Base-by-base conservation (phyloP, 2,329 filamentous ascomycete species). In the Verticillium nonalfalfae region DNA sequence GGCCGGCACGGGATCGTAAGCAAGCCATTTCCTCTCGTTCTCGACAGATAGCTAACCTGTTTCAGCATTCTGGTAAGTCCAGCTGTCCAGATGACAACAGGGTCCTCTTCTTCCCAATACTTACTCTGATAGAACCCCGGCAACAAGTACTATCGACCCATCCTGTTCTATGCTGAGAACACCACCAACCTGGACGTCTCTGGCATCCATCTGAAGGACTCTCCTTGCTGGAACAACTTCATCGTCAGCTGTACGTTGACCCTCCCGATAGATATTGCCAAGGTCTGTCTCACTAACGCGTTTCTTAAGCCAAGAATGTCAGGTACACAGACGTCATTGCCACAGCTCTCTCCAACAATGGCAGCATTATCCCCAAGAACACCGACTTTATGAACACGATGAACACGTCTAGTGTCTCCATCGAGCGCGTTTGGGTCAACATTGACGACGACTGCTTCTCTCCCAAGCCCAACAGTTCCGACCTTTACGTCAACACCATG, bases 171-270 rank as follows among this genome's bases (percentile, higher is more conserved):
- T 52, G 85, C 83, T 0, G 82, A 87, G 69, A 87, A 87, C 59
- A 81, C 84, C 0, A 87, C 84, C 1, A 81, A 85, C 26, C 70
- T 88, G 2, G 78, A 78, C 4, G 78, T 87, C 7, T 78, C 81
- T 33, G 85, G 85, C 1, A 85, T 87, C 61, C 81, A 82, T 18
- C 78, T 86, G 66, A 80, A 85, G 64, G 83, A 86, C 69, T 85
- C 83, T 1, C 85, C 85, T 1, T 86, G 83, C 75, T 87, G 85
- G 85, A 86, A 81, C 1, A 88, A 85, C 68, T 87, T 87, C 67
- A 75, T 87, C 39, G 82, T 87, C 14, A 80, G 80, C 45, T 85
- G 62, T 63, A 52, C 57, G 62, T 31, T n/a, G 14, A 5, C 4
- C 7, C 18, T 2, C 2, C 6, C 13, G 26, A 18, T 1, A 4